Evolutionary conservation across 2,329 filamentous ascomycete species (phyloP), one percentile per base, ranked within the genome.

Genomic region (Scortechinia acanthostroma): DNA sequence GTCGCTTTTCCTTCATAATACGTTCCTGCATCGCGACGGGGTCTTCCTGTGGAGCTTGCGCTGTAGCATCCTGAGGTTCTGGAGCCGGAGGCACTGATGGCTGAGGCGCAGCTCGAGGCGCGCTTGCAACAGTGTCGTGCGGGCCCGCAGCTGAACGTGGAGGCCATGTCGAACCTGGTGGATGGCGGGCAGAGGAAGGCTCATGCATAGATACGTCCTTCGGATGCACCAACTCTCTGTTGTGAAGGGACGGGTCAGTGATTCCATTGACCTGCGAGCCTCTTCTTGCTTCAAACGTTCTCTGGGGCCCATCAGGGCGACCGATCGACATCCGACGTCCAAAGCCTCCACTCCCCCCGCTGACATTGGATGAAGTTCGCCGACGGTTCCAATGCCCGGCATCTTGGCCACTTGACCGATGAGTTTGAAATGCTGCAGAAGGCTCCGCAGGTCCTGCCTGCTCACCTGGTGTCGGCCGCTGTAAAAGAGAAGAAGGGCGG

Each of bases 311-410:
- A 43, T 70, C 35, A 40, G 17, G 50, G 35, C 62, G 58, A 33
- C 76, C 73, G 20, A 59, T 61, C 4, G 61, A 61, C 50, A 71
- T 74, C 28, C 60, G 79, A 52, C 84, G 77, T 53, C 75, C 74
- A 51, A 82, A 77, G 28, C 77, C 74, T 48, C 85, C 84, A 60
- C 89, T 95, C 48, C 86, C 87, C 46, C 88, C 90, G 60, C 91
- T 96, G 33, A 95, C 85, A 56, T 90, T 94, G 2, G 91, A 97
- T 15, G 91, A 96, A 47, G 86, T 86, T 50, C 91, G 83, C 49
- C 90, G 81, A 51, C 90, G 81, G 28, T 74, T 76, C 35, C 35
- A 40, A 70, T 87, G 91, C 2, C 79, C 71, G 13, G 69, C 80
- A 51, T 86, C 81, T 49, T 86, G 82, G 35, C 17, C 10, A 51